phyloP scores from a whole-genome alignment of 2,329 filamentous ascomycete species.

The Aspergillus fumigatus region DNA sequence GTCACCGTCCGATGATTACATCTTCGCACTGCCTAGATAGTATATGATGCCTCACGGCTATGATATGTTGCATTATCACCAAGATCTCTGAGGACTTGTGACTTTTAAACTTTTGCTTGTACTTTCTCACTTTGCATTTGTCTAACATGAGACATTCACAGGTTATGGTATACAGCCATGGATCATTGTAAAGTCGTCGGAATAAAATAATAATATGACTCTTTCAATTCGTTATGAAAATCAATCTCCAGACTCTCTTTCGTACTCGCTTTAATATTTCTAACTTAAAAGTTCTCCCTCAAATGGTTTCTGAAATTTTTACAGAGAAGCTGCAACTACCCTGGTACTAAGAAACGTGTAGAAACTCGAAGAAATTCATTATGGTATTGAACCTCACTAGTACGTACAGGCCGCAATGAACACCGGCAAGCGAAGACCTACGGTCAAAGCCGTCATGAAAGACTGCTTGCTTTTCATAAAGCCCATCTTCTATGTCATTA shows the following conservation, averaged over 20 bases:
- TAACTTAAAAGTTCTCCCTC: not conserved
- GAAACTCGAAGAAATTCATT: not conserved
- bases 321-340: too few species aligned
- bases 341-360: not conserved
- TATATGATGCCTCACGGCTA: slow-evolving; percentile 56
- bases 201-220: not conserved
- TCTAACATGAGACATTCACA: slow-evolving; percentile 18
- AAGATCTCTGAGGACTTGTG: slow-evolving; percentile 62
- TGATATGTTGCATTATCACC: slow-evolving; percentile 58
- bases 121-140: not conserved
- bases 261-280: not conserved
- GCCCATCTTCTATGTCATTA: slow-evolving; percentile 19
- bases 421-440: not conserved
- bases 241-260: not conserved
- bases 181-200: not conserved
- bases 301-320: not conserved
- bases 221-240: not conserved
- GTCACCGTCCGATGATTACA: slow-evolving; percentile 60
- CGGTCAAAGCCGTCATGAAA: not conserved
- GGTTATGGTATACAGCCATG: not conserved
- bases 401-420: not conserved
- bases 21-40: slow-evolving; percentile 60
- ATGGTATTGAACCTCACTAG: not conserved
- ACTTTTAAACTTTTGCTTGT: slow-evolving; percentile 12
- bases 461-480: slow-evolving; percentile 10